phyloP scores from a whole-genome alignment of 345 rosid species.

The Camelina sativa region DNA sequence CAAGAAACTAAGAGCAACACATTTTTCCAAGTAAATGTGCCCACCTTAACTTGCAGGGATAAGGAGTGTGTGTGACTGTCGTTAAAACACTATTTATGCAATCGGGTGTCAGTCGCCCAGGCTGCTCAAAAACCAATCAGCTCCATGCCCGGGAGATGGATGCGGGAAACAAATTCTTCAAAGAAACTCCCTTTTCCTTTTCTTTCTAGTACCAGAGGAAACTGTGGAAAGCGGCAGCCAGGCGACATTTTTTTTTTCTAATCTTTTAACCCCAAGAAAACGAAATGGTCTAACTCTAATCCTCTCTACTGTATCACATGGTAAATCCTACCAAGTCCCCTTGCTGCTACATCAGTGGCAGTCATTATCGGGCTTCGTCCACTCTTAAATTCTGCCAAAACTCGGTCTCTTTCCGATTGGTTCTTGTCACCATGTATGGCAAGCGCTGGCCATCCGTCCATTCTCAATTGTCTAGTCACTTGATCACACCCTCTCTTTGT shows the following conservation, averaged over 20 bases:
- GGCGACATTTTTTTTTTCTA: conserved; percentile 59
- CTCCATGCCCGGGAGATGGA: conserved; percentile 86
- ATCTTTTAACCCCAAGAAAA: conserved; percentile 48
- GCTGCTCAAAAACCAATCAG: conserved; percentile 81
- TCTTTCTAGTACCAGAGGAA: conserved; percentile 47
- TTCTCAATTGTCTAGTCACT: conserved; percentile 91
- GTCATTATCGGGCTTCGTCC: conserved; percentile 95
- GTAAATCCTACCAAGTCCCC: conserved; percentile 98
- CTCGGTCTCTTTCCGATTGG: conserved; percentile 96
- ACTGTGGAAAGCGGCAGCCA: conserved; percentile 96
- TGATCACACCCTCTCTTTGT: conserved; percentile 97
- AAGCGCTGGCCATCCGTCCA: conserved; percentile 99
- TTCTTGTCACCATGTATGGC: conserved; percentile 99
- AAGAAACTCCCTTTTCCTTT: conserved; percentile 57
- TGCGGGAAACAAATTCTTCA: conserved; percentile 43
- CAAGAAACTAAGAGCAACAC: conserved; percentile 74
- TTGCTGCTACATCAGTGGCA: conserved; percentile 98
- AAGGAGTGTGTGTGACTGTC: conserved; percentile 60
- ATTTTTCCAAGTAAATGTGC: conserved; percentile 84
- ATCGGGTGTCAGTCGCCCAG: conserved; percentile 76
- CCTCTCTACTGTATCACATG: conserved; percentile 54
- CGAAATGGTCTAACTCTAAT: conserved; percentile 53
- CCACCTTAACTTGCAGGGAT: conserved; percentile 99
- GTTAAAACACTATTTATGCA: conserved; percentile 52
- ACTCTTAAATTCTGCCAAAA: conserved; percentile 89